Percentiles rank a stretch among this genome's conserved stretches.
Conservation (phyloP, 1,284 basidiomycete genomes). For the Austropuccinia psidii region DNA sequence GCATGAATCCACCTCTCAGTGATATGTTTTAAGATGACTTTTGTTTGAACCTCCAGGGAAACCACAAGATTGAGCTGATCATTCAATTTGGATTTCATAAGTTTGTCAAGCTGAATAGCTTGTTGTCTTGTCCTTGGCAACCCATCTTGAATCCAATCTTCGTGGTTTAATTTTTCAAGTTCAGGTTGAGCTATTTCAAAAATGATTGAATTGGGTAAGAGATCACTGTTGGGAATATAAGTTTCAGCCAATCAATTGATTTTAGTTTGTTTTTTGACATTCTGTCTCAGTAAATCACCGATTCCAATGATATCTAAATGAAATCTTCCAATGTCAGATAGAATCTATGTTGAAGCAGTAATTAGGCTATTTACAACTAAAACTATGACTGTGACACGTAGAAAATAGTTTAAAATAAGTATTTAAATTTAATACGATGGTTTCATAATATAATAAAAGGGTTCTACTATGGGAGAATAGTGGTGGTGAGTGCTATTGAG, state of each 20-base stretch:
- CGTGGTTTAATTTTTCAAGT: conserved; percentile 61
- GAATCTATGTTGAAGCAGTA: no score
- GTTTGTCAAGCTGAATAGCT: conserved; percentile 67
- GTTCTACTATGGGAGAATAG: no score
- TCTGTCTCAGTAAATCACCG: conserved; percentile 68
- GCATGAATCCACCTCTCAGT: conserved; percentile 87
- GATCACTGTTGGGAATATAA: conserved; percentile 64
- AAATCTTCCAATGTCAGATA: no score
- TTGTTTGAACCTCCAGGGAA: conserved; percentile 83
- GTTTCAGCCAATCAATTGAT: conserved; percentile 64
- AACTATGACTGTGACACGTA: no score
- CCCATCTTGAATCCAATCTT: conserved; percentile 85
- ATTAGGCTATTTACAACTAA: no score
- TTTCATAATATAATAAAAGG: no score
- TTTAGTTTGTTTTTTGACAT: conserved; percentile 66
- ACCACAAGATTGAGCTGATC: conserved; percentile 68
- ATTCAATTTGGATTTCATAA: conserved; percentile 46
- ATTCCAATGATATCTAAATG: conserved; percentile 61
- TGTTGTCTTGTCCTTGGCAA: conserved; percentile 90
- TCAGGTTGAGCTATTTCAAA: conserved; percentile 64
- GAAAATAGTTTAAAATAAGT: no score
- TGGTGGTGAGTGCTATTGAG: no score
- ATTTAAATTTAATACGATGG: no score
- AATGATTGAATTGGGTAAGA: conserved; percentile 70
- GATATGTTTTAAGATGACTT: conserved; percentile 80